These are phyloP conservation scores for Aegilops speltoides DNA, from an alignment of 176 grass and related monocot species.

Conservation along the genomic window DNA sequence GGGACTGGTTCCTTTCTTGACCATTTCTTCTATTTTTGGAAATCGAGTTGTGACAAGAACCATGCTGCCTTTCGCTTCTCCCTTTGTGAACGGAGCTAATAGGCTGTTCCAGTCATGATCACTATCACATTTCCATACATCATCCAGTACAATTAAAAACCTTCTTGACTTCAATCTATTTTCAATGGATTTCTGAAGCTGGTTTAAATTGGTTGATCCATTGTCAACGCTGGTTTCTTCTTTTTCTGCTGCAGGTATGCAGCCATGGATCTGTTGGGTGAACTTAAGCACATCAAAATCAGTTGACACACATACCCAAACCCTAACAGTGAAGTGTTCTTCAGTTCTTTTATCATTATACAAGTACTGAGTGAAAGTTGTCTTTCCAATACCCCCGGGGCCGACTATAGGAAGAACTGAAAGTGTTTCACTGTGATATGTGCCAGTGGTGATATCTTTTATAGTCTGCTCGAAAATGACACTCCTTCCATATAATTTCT, in stretches of 20 bases:
- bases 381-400: background rate
- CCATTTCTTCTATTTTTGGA: background rate
- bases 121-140: conserved; percentile 1
- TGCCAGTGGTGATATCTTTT: background rate
- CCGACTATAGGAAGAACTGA: conserved; percentile 4
- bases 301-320: conserved; percentile 12
- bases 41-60: conserved; percentile 12
- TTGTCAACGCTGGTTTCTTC: background rate
- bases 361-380: background rate
- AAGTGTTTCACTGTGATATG: background rate
- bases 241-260: background rate
- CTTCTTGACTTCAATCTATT: background rate
- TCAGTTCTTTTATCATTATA: background rate
- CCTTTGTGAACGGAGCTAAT: background rate
- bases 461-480: background rate
- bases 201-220: background rate
- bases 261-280: background rate
- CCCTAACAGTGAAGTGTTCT: background rate
- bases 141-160: conserved; percentile 7
- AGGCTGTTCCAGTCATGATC: background rate
- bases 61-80: background rate
- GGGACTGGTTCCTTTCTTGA: background rate
- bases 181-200: conserved; percentile 3
- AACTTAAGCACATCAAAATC: conserved; percentile 12
- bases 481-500: background rate